A percentile compares a stretch with the other conserved stretches of the same genome.
These are phyloP conservation scores for Kurtzmaniella quercitrusa DNA, from an alignment of 1,139 yeast species.

Conservation along the genomic window DNA sequence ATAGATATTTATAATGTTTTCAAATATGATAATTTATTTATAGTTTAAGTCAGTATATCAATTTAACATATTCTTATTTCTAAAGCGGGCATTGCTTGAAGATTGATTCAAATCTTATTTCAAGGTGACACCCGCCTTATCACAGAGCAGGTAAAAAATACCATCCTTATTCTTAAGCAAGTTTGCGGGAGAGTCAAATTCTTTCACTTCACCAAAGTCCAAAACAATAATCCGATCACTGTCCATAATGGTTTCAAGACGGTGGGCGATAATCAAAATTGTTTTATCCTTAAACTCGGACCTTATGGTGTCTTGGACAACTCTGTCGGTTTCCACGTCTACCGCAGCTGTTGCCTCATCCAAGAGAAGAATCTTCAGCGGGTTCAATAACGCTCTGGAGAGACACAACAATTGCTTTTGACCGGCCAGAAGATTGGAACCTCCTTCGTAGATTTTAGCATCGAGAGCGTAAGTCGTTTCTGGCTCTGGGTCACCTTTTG, in stretches of 20 bases:
- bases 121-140: conserved; percentile 17
- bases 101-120: background rate
- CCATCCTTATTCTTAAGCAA: conserved; percentile 16
- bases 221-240: conserved; percentile 23
- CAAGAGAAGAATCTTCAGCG: conserved; percentile 19
- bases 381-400: conserved; percentile 19
- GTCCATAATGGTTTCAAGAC: conserved; percentile 24
- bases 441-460: conserved; percentile 18
- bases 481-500: conserved; percentile 13
- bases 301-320: conserved; percentile 22
- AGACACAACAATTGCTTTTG: conserved; percentile 20
- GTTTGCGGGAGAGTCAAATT: conserved; percentile 18
- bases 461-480: conserved; percentile 14
- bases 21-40: background rate
- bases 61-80: too few species aligned
- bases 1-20: background rate
- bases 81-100: too few species aligned
- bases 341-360: conserved; percentile 27
- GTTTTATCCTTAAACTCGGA: conserved; percentile 21
- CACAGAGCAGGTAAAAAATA: conserved; percentile 19
- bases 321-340: conserved; percentile 24
- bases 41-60: background rate
- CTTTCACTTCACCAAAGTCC: conserved; percentile 20
- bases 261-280: conserved; percentile 23
- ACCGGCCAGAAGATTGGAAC: conserved; percentile 20